A percentile compares a stretch with the other conserved stretches of the same genome.
Conservation (phyloP, 2,329 filamentous ascomycete genomes). For the Neopestalotiopsis clavispora region DNA sequence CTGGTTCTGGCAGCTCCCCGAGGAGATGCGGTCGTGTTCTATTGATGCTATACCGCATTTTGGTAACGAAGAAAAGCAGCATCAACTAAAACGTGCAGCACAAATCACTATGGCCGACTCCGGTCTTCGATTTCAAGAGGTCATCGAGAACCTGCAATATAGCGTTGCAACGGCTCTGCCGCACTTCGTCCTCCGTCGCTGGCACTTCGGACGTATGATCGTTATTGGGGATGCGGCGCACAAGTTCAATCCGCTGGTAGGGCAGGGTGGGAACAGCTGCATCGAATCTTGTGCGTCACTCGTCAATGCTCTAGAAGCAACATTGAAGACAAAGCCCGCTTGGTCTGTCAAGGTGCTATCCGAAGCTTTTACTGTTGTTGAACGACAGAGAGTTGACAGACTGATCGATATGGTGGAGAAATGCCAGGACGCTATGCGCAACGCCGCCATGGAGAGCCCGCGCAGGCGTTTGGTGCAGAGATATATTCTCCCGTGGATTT, state of each 20-base stretch:
- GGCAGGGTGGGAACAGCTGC: slow-evolving; percentile 13
- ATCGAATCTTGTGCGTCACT: slow-evolving; percentile 9
- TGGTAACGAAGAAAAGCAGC: background rate
- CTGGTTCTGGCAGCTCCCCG: slow-evolving; percentile 15
- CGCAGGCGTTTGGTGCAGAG: background rate
- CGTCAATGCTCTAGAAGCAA: slow-evolving; percentile 4
- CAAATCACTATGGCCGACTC: background rate
- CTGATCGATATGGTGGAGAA: slow-evolving; percentile 8
- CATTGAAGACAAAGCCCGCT: background rate
- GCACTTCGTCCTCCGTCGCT: slow-evolving; percentile 15
- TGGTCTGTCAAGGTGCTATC: background rate
- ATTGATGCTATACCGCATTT: slow-evolving; percentile 7
- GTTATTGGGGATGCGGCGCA: slow-evolving; percentile 14
- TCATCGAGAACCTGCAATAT: background rate
- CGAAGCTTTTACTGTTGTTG: slow-evolving; percentile 1
- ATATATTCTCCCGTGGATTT: background rate
- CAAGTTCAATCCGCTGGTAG: slow-evolving; percentile 17
- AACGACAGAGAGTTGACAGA: slow-evolving; percentile 1
- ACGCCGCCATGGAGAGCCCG: background rate
- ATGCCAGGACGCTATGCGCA: slow-evolving; percentile 13
- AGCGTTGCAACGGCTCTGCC: slow-evolving; percentile 10
- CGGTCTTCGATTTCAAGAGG: background rate
- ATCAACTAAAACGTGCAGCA: background rate
- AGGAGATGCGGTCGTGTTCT: background rate
- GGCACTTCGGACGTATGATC: background rate